Evolutionary conservation across 169 alveolate species (phyloP), one percentile per base, ranked within the genome.

Genomic region (Plasmodium billcollinsi): DNA sequence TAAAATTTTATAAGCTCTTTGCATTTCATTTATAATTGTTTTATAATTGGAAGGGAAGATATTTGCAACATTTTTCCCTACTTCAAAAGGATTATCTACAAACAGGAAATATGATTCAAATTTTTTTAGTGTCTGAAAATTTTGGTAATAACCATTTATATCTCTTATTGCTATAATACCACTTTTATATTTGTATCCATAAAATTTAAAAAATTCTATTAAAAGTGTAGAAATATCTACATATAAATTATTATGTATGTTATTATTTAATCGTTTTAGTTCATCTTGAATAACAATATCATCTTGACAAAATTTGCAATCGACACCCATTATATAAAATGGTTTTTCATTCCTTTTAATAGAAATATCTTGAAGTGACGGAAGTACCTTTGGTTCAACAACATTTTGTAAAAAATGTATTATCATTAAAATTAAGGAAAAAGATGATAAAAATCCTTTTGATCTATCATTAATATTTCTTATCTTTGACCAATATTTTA

Each of bases 51-150:
- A 74, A 7, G 92, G 92, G 18, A 86, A 21, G 66, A 94, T 89
- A 73, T 93, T 94, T 21, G 97, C 97, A 88, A 94, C 97, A 66
- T 94, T 94, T 26, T 92, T 74, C 8, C 97, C 97, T 8, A 93
- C 85, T 67, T 94, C 97, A 78, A 94, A 94, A 11, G 97, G 97
- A 83, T 94, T 94, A 66, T 94, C 97, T 33, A 94, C 97, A 61
- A 91, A 94, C 52, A 91, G 65, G 56, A 62, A 74, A 63, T 73
- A 74, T 15, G 78, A 72, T 61, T 92, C 91, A 47, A 18, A 69
- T 18, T 58, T 52, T 80, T 73, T 80, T n/a, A 62, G 43, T 9
- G 88, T 67, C 21, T 69, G 65, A 43, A 73, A 78, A 54, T 90
- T 69, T 59, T 63, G 62, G 72, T 85, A 90, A 65, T 90, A 73